Base-by-base conservation (phyloP, 1,139 yeast genomes). In the Entelexis sorbosivorans region DNA sequence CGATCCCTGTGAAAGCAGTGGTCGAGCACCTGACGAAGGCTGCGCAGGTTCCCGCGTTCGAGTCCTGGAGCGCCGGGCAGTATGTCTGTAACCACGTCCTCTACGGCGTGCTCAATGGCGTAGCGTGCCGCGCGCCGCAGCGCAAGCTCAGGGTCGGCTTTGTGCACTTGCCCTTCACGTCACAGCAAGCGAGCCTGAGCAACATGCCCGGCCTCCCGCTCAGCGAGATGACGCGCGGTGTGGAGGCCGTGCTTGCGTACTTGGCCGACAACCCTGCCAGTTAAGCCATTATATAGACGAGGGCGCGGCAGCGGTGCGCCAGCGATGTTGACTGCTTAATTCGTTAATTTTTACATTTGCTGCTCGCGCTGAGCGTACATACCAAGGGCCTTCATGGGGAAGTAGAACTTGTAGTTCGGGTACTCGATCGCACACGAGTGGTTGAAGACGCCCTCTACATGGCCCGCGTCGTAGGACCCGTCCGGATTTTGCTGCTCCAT, bases 361-460 rank as follows among this genome's bases (percentile, higher is more conserved):
- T 19, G 24, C 38, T 16, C 24, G n/a, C 40, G 39, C 39, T 62
- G 49, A 3, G 67, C 58, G 47, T 82, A 89, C 61, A 91, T 72
- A 0, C 98, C 98, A 48, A 91, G 70, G 0, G 98, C 98, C 66
- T 91, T 91, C 63, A 91, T 84, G 2, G 96, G 82, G 67, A 93
- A 93, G 57, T 88, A 72, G 63, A 83, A 91, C 68, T 84, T 79
- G 69, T 93, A 93, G 58, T 87, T 84, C 43, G 98, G 98, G 64
- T 93, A 93, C 65, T 91, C 97, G 63, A 93, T 93, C 1, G 94
- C 96, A 73, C 79, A 76, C 3, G 87, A 80, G 63, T 91, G 96
- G 66, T 93, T 93, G 73, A 93, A 93, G 0, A 91, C 97, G 47
- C 99, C 99, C 67, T 91, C 97, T 24, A 85, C 79, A 48, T 79